These are phyloP conservation scores for Tetradesmus obliquus DNA, from an alignment of 139 green algal species.

Conservation along the genomic window DNA sequence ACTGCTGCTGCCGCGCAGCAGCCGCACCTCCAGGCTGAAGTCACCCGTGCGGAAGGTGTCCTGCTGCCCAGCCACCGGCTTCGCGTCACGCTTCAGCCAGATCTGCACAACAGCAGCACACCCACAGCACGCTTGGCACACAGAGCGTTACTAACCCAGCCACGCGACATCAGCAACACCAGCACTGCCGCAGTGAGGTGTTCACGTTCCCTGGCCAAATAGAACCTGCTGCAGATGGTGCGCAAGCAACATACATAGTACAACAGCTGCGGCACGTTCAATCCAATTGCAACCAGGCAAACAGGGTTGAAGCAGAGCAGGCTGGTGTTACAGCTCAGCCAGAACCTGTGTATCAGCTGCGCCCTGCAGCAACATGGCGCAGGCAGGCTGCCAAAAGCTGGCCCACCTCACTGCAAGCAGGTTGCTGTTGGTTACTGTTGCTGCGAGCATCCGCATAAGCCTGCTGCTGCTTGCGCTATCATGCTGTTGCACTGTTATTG, in stretches of 20 bases:
- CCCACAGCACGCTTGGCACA: background rate
- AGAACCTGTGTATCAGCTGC: too few species aligned
- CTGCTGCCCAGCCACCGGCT: background rate
- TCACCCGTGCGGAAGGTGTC: background rate
- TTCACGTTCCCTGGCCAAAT: too few species aligned
- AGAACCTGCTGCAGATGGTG: too few species aligned
- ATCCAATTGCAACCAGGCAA: too few species aligned
- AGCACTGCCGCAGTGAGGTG: too few species aligned
- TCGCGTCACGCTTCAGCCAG: background rate
- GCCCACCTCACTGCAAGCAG: background rate
- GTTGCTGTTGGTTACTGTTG: background rate
- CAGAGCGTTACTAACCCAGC: too few species aligned
- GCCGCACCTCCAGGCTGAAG: constrained; percentile 25
- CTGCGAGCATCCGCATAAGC: background rate
- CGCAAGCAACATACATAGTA: too few species aligned
- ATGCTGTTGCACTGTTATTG: background rate
- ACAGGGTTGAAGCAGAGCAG: too few species aligned
- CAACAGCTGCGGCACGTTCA: too few species aligned
- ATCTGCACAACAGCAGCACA: background rate
- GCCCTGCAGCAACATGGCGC: background rate
- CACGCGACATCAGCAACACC: too few species aligned
- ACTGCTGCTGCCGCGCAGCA: background rate
- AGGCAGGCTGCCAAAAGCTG: background rate
- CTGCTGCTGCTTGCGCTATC: background rate
- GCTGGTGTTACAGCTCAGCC: too few species aligned